phyloP scores from a whole-genome alignment of 257 asterid species.

The Cinchona pubescens region DNA sequence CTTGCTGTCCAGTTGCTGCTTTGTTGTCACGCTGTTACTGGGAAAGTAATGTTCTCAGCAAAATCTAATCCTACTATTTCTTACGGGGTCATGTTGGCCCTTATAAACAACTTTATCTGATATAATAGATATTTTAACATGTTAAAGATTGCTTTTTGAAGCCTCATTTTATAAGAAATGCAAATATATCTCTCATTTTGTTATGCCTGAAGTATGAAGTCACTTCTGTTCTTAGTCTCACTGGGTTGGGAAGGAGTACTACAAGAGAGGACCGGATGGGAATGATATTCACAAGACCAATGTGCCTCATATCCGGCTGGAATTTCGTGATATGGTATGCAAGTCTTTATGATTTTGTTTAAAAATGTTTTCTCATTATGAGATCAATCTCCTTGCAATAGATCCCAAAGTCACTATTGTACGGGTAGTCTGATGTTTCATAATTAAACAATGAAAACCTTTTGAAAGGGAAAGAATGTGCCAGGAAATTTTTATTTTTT shows the following conservation, averaged over 20 bases:
- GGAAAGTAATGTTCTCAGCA: not conserved
- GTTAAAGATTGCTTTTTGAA: not conserved
- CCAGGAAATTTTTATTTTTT: not conserved
- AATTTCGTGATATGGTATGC: conserved; percentile 84
- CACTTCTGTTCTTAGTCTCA: conserved; percentile 46
- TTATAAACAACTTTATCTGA: not conserved
- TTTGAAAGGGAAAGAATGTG: not conserved
- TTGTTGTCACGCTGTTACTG: not conserved
- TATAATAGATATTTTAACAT: not conserved
- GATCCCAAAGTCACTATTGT: not conserved
- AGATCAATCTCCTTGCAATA: not conserved
- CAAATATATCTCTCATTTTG: not conserved
- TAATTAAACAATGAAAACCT: not conserved
- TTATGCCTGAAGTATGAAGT: conserved; percentile 7
- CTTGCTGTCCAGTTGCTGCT: not conserved
- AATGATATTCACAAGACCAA: conserved; percentile 88
- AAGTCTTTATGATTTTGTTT: conserved; percentile 1
- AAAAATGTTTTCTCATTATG: not conserved
- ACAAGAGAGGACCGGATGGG: conserved; percentile 65
- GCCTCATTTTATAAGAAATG: not conserved
- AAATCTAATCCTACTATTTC: not conserved
- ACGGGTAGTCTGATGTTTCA: not conserved
- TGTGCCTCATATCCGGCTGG: conserved; percentile 89
- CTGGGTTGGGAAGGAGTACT: conserved; percentile 82
- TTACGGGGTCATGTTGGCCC: not conserved